A percentile compares a stretch with the other conserved stretches of the same genome.
Conservation (phyloP, 108 stramenopile species). For the Pelagomonas calceolata region DNA sequence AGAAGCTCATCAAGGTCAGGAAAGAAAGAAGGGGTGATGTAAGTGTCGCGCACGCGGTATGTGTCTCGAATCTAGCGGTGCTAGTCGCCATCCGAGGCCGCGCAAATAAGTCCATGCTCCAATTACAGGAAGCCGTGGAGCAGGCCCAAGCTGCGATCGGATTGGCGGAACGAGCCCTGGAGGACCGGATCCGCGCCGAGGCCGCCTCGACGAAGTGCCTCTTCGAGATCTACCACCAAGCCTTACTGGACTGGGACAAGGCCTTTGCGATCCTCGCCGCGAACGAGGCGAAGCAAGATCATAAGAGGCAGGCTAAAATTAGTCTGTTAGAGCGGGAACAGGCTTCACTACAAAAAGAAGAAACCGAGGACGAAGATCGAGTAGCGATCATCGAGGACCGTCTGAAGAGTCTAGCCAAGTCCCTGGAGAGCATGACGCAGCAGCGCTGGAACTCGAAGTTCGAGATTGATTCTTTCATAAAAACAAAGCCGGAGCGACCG, state of each 20-base stretch:
- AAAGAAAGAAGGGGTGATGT: not conserved
- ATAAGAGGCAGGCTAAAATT: too few relatives aligned
- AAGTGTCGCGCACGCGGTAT: not conserved
- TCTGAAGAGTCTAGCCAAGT: too few relatives aligned
- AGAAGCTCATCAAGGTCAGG: not conserved
- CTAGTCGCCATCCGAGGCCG: not conserved
- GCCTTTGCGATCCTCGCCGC: too few relatives aligned
- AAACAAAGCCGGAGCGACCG: too few relatives aligned
- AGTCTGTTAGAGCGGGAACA: too few relatives aligned
- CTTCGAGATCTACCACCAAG: not conserved
- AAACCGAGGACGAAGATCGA: too few relatives aligned
- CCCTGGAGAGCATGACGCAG: too few relatives aligned
- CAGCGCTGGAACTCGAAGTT: too few relatives aligned
- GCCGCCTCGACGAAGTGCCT: not conserved
- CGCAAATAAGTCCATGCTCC: not conserved
- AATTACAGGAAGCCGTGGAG: not conserved
- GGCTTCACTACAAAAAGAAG: too few relatives aligned
- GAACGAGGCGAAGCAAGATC: too few relatives aligned
- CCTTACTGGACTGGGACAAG: not conserved
- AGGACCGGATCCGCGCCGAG: not conserved
- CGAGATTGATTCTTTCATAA: too few relatives aligned
- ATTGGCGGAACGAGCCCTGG: not conserved
- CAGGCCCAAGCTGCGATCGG: not conserved
- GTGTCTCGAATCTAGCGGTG: not conserved
- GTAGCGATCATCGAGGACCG: too few relatives aligned